Base-by-base conservation (phyloP, 2,329 filamentous ascomycete genomes). In the Epichloe gansuensis region DNA sequence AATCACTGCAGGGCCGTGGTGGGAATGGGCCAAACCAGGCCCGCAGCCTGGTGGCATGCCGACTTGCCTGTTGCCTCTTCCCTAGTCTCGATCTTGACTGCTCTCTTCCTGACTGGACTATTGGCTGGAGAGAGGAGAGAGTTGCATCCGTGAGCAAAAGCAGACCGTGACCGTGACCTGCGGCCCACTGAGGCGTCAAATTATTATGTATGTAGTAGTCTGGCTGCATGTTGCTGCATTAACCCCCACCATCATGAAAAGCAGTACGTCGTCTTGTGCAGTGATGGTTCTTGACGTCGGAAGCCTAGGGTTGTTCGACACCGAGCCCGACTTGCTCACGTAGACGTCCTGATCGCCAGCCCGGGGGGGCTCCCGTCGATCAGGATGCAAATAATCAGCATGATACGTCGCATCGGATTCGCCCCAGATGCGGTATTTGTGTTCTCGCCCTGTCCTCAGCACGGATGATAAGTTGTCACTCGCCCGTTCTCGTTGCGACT, bases 81-180 rank as follows among this genome's bases (percentile, higher is more conserved):
- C 23, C 25, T 27, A 23, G 23, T 23, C n/a, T 45, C 7, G n/a
- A 41, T 35, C 34, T 50, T 17, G 17, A 23, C 23, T 36, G 21
- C 15, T 27, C 15, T 27, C 23, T 21, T 48, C 21, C 25, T 39
- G 41, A 48, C 36, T n/a, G 21, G 44, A 34, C 50, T 48, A 59
- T 58, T 61, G 59, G 55, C 40, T 52, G 42, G 31, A 21, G 49
- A 51, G 41, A 21, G 48, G 31, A 21, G 49, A 51, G 41, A 21
- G 48, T 59, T 53, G 47, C 55, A 56, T 58, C 54, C 57, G 59
- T 63, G 46, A 51, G 51, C 53, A 60, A 53, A 54, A 25, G 15
- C 4, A 34, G 12, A 35, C 36, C 40, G 39, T 53, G 12, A 35
- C 36, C 40, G 39, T 53, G 51, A 51, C 47, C 52, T 43, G 39